phyloP scores from a whole-genome alignment of 2,329 filamentous ascomycete genomes.

The Ceratocystiopsis sp. region DNA sequence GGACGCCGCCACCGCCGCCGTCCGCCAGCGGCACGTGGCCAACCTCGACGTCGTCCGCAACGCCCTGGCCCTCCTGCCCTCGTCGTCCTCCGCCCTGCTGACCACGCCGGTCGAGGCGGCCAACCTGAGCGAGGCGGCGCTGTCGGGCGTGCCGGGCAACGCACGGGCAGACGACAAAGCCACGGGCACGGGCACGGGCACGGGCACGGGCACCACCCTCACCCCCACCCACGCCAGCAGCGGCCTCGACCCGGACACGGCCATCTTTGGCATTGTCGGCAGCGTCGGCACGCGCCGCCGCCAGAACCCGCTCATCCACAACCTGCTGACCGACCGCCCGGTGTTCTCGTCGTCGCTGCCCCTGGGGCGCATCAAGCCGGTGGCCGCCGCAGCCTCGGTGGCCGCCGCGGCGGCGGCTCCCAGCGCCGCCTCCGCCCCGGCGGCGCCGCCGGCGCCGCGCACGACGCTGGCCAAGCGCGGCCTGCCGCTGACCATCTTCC shows the following conservation, averaged over 20 bases:
- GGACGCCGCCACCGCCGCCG: constrained; percentile 2
- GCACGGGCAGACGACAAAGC: no score
- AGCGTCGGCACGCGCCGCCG: constrained; percentile 37
- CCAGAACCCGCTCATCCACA: constrained; percentile 82
- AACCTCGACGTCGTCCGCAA: constrained; percentile 60
- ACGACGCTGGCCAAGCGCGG: constrained; percentile 80
- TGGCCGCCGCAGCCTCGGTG: neutral
- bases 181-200: neutral
- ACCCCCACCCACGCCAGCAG: neutral
- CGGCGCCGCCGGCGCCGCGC: constrained; percentile 8
- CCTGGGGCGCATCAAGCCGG: constrained; percentile 40
- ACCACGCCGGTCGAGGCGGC: constrained; percentile 77
- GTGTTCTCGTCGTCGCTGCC: constrained; percentile 84
- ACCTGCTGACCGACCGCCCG: constrained; percentile 88
- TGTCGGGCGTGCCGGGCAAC: neutral
- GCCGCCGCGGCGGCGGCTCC: neutral
- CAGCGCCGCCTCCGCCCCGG: neutral
- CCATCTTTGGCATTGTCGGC: constrained; percentile 29
- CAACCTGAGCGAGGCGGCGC: constrained; percentile 19
- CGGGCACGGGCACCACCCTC: neutral
- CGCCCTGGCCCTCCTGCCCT: constrained; percentile 59
- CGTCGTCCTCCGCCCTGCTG: constrained; percentile 73
- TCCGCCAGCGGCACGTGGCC: constrained; percentile 32
- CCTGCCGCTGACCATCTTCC: constrained; percentile 73
- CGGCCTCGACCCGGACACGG: constrained; percentile 14